Conservation (phyloP, 2,329 filamentous ascomycete genomes). For the Ceratocystis albifundus region DNA sequence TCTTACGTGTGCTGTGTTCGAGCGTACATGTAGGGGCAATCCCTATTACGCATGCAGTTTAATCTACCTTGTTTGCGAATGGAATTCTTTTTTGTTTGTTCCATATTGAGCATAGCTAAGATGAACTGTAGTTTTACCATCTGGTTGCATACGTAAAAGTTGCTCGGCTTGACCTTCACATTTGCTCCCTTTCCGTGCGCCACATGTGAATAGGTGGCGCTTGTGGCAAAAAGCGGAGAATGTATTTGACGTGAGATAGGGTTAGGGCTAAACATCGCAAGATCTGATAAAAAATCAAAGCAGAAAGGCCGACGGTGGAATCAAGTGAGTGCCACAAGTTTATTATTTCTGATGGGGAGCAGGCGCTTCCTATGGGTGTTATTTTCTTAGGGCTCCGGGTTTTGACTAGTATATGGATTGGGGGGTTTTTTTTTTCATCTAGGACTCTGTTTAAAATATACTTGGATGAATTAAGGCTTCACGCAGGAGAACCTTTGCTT, state of each 20-base stretch:
- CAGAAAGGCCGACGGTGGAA: too few species aligned
- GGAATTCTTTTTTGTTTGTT: not conserved
- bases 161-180: not conserved
- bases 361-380: too few species aligned
- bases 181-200: not conserved
- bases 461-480: too few species aligned
- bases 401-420: not conserved
- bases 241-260: not conserved
- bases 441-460: too few species aligned
- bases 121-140: too few species aligned
- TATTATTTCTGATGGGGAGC: too few species aligned
- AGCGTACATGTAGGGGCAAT: not conserved
- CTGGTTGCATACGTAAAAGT: too few species aligned
- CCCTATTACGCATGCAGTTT: constrained; percentile 7
- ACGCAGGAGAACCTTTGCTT: too few species aligned
- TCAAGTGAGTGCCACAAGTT: too few species aligned
- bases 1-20: not conserved
- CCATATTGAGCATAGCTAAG: not conserved
- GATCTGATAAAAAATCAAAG: not conserved
- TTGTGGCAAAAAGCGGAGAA: not conserved
- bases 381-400: too few species aligned
- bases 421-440: too few species aligned
- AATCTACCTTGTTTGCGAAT: not conserved
- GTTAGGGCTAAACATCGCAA: not conserved
- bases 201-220: not conserved